These are phyloP conservation scores for Takashimella koratensis DNA, from an alignment of 1,284 basidiomycete species.

Conservation along the genomic window DNA sequence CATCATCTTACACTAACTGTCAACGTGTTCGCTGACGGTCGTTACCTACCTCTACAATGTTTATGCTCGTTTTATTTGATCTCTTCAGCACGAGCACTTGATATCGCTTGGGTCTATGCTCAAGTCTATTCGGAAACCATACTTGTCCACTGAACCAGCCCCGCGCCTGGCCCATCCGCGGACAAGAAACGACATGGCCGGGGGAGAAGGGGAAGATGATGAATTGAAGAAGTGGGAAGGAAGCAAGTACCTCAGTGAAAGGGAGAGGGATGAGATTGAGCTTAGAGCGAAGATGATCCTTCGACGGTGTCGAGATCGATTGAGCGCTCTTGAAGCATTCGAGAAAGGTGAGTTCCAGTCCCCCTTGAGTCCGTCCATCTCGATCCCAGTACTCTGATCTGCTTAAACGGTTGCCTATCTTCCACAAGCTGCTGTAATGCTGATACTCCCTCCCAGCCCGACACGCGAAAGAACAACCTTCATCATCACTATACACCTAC, in stretches of 20 bases:
- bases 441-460: constrained; percentile 14
- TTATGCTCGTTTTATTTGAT: neutral
- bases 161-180: constrained; percentile 26
- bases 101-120: constrained; percentile 31
- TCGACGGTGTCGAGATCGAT: constrained; percentile 53
- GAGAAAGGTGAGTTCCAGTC: constrained; percentile 51
- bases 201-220: constrained; percentile 11
- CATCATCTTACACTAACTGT: neutral
- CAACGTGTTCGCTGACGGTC: neutral
- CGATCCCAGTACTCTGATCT: too few relatives aligned
- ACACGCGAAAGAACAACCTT: constrained; percentile 19
- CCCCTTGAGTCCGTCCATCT: too few relatives aligned
- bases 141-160: constrained; percentile 40
- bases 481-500: constrained; percentile 30
- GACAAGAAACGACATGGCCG: neutral
- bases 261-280: constrained; percentile 58
- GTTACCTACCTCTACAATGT: neutral
- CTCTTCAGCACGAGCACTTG: constrained; percentile 40
- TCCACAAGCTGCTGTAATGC: too few relatives aligned
- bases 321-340: constrained; percentile 51
- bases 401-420: too few relatives aligned
- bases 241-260: constrained; percentile 52
- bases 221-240: constrained; percentile 41
- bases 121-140: constrained; percentile 43
- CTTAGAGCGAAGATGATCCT: constrained; percentile 54